Conservation (phyloP, 2,329 filamentous ascomycete species). For the Diaporthe ilicicola region DNA sequence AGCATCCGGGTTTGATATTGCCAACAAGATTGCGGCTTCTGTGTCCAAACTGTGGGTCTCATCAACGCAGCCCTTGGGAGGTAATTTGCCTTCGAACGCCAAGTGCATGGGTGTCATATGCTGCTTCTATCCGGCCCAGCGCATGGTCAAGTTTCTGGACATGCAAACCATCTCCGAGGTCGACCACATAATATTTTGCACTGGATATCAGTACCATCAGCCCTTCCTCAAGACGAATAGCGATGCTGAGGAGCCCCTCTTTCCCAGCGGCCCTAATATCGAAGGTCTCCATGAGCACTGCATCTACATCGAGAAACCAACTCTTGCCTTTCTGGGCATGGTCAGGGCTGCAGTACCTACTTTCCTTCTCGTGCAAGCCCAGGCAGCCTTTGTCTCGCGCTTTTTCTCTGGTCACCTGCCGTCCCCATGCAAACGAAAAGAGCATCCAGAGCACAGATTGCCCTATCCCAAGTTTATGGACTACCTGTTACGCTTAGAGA, state of each 20-base stretch:
- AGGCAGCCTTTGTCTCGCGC: slow-evolving; percentile 12
- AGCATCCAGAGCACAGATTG: background rate
- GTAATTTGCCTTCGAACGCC: background rate
- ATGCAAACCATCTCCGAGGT: background rate
- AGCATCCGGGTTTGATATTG: slow-evolving; percentile 17
- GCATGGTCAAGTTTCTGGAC: background rate
- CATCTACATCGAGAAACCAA: background rate
- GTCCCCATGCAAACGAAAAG: background rate
- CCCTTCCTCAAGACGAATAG: background rate
- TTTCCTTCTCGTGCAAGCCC: slow-evolving; percentile 15
- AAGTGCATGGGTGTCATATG: background rate
- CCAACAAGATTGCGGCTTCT: background rate
- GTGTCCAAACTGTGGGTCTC: background rate
- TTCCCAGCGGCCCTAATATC: background rate
- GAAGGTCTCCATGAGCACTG: background rate
- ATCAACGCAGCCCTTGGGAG: background rate
- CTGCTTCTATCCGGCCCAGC: background rate
- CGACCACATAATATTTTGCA: slow-evolving; percentile 17
- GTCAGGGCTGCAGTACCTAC: slow-evolving; percentile 7
- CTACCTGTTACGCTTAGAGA: slow-evolving; percentile 2
- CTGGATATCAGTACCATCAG: slow-evolving; percentile 14
- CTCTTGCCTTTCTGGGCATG: slow-evolving; percentile 4
- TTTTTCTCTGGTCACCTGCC: background rate
- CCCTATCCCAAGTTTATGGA: slow-evolving; percentile 11
- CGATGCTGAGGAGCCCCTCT: background rate